These are phyloP conservation scores for Sarocladium oryzae DNA, from an alignment of 2,329 filamentous ascomycete species.

Conservation along the genomic window DNA sequence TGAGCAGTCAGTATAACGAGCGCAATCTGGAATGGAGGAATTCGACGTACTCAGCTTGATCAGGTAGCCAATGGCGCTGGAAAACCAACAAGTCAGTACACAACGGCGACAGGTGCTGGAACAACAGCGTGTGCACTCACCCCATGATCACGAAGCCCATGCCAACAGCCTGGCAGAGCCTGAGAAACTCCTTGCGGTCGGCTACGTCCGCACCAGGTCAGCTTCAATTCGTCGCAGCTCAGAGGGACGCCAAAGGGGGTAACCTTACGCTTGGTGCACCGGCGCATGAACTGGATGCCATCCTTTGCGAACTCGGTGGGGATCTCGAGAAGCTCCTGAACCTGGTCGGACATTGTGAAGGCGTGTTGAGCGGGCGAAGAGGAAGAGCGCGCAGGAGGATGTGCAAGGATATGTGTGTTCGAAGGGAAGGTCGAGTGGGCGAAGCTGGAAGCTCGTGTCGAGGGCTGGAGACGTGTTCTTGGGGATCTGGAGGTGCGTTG, in stretches of 20 bases:
- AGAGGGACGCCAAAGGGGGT: neutral
- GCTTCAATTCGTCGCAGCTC: neutral
- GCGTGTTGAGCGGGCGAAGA: neutral
- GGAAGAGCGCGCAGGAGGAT: neutral
- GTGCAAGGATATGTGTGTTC: neutral
- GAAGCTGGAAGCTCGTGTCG: slow-evolving; percentile 6
- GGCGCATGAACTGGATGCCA: slow-evolving; percentile 55
- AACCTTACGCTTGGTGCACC: slow-evolving; percentile 54
- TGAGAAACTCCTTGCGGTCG: slow-evolving; percentile 37
- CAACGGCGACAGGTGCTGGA: neutral
- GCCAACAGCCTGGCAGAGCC: slow-evolving; percentile 53
- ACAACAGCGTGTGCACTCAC: neutral
- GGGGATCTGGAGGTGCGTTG: slow-evolving; percentile 6
- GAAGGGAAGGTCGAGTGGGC: neutral
- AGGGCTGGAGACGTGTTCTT: slow-evolving; percentile 8
- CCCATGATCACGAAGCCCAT: slow-evolving; percentile 67
- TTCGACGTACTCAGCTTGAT: slow-evolving; percentile 60
- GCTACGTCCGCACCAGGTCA: slow-evolving; percentile 18
- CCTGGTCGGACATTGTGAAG: slow-evolving; percentile 55
- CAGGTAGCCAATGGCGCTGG: slow-evolving; percentile 55
- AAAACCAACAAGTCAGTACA: neutral
- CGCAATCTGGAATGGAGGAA: neutral
- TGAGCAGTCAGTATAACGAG: neutral
- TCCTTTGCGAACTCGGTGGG: slow-evolving; percentile 59
- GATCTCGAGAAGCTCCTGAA: slow-evolving; percentile 65